Base-by-base conservation (phyloP, 2,329 filamentous ascomycete species). In the Lasiodiplodia gonubiensis region DNA sequence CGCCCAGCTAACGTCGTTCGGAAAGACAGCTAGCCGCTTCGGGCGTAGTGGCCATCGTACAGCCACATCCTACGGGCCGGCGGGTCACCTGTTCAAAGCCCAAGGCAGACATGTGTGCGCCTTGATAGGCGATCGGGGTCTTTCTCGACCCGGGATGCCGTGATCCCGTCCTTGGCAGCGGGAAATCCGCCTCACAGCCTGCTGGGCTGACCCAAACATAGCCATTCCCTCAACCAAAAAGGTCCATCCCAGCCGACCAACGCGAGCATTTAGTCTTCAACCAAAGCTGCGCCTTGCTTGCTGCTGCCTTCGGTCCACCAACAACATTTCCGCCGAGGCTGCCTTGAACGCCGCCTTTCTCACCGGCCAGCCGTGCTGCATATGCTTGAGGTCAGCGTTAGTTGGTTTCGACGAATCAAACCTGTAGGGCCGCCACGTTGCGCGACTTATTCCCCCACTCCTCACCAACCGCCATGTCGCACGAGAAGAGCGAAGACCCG, bases 401-500 rank as follows among this genome's bases (percentile, higher is more conserved):
- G 6, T 65, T 54, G 49, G n/a, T 33, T 30, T 21, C 7, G 16
- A 23, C 16, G 14, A 48, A 48, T 33, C 49, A 65, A 48, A 46
- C 27, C 25, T 21, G 23, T 10, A 21, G 16, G 25, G n/a, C 46
- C 7, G 42, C 57, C 48, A 39, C 53, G 37, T 51, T 52, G 42
- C 42, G 42, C 30, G 42, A 49, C 18, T 59, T 33, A 4, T 11
- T 21, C 18, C 30, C 27, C 14, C 25, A 33, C 27, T 8, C 51
- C 4, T 25, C 25, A 68, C 69, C 25, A 48, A 21, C 57, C 42
- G 18, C n/a, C 42, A 63, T 63, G 59, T 51, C 59, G 59, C 18
- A 51, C 59, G 59, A 63, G 23, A 66, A 66, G 23, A 67, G 69
- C 49, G 68, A 70, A 11, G 48, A 21, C 21, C 27, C 33, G 2